These are phyloP conservation scores for Creolimax fragrantissima DNA, from an alignment of 78 protist species.

Conservation along the genomic window DNA sequence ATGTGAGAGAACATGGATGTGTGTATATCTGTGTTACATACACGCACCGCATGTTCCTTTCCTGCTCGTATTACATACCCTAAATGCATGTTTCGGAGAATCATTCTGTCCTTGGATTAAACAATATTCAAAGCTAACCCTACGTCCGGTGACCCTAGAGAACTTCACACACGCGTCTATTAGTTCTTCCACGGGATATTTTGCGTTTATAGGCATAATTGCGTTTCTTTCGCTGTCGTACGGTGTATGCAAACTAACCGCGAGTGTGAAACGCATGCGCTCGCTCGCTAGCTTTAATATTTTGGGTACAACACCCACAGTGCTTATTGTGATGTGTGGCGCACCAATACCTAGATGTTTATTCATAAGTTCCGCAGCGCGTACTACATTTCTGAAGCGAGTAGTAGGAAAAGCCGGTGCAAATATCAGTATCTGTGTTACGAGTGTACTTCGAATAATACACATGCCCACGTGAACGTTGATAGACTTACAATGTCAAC, in stretches of 20 bases:
- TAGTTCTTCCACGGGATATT: background rate
- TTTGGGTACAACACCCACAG: constrained; percentile 42
- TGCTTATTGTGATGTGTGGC: constrained; percentile 23
- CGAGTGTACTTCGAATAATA: background rate
- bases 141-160: background rate
- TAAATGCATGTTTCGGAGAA: background rate
- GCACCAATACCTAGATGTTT: background rate
- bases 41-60: no score
- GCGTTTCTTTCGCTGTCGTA: constrained; percentile 3
- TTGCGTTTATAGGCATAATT: constrained; percentile 32
- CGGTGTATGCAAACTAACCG: constrained; percentile 46
- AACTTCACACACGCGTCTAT: constrained; percentile 16
- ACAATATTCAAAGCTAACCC: constrained; percentile 23
- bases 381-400: background rate
- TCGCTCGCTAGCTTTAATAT: background rate
- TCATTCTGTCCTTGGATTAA: constrained; percentile 34
- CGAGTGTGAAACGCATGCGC: constrained; percentile 14
- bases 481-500: background rate
- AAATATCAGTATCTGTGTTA: background rate
- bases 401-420: background rate
- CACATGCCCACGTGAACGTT: background rate
- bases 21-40: no score
- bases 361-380: background rate
- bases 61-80: no score
- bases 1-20: no score